Evolutionary conservation across 768 basidiomycete genomes (phyloP), one percentile per base, ranked within the genome.

Genomic region (Panellus pusillus): DNA sequence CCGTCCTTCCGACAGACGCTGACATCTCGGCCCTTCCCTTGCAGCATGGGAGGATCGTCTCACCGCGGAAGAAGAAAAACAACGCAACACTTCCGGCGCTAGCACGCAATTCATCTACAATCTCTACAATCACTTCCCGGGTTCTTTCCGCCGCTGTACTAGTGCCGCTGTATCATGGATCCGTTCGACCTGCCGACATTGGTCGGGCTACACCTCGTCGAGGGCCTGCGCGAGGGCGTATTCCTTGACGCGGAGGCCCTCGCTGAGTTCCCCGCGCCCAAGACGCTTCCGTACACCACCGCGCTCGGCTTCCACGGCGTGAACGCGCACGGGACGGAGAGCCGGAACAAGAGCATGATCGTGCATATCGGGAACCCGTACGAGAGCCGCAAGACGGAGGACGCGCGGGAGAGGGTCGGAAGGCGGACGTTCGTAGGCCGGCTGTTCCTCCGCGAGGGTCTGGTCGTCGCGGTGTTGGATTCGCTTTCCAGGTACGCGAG

Each of bases 391-490:
- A 89, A 85, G 68, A 71, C 81, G 7, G 83, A 87, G 63, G 88
- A 89, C 13, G 96, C 93, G 8, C 70, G 74, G 41, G 77, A 80
- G 65, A 79, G 91, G 75, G 73, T 98, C 41, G 93, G 90, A 14
- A 74, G 86, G 65, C 80, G 89, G 38, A 83, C 81, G 0, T 98
- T 89, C 66, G 74, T 86, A 50, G 85, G 87, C 20, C 98, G 96
- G 95, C 97, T 97, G 0, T 98, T 95, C 78, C 72, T 99, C 38
- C 89, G 90, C 61, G 97, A 99, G 71, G 96, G 92, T 2, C 71
- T 84, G 61, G 93, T 98, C 1, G 84, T 86, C 2, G 88, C 87
- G 15, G 79, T 98, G 7, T 95, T 93, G 15, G 96, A 98, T 67
- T 79, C 84, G 32, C 66, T 89, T 56, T 91, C 93, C 82, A 87